Evolutionary conservation across 345 rosid species (phyloP).

Genomic region (Salix suchowensis): DNA sequence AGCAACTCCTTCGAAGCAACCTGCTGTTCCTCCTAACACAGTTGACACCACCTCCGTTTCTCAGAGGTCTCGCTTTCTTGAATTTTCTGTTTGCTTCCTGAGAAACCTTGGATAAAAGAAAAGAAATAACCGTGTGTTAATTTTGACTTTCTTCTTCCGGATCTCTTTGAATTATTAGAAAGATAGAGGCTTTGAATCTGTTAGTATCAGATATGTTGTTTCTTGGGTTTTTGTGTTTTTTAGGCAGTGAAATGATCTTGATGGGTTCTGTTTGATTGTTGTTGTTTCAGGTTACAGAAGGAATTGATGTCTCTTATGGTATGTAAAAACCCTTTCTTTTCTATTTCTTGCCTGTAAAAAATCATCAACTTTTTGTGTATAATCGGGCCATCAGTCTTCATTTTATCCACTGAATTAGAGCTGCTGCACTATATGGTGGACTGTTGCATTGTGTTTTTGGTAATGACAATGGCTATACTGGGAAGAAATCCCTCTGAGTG

Average conservation of each 20-base stretch:
- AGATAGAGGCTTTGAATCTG: neutral
- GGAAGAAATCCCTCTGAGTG: neutral
- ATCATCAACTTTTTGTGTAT: neutral
- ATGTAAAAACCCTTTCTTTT: neutral
- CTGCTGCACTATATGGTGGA: neutral
- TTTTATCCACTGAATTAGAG: neutral
- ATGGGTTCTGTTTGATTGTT: neutral
- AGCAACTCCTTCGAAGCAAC: conserved; percentile 41
- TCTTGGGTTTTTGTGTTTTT: neutral
- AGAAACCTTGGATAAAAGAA: neutral
- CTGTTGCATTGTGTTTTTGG: neutral
- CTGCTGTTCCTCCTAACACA: conserved; percentile 25
- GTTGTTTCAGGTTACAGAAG: conserved; percentile 25
- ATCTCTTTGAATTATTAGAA: neutral
- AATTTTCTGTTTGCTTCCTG: neutral
- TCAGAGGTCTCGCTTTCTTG: conserved; percentile 30
- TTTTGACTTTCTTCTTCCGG: neutral
- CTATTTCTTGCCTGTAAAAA: neutral
- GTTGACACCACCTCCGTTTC: conserved; percentile 51
- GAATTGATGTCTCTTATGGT: conserved; percentile 34
- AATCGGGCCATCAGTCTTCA: neutral
- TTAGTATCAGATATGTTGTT: neutral
- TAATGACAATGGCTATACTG: neutral
- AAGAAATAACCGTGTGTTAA: neutral
- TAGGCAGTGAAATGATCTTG: neutral